Percentiles rank a stretch among this genome's conserved stretches.
Evolutionary conservation across 75 land plant species (phyloP).

Genomic region (Picea sitchensis): DNA sequence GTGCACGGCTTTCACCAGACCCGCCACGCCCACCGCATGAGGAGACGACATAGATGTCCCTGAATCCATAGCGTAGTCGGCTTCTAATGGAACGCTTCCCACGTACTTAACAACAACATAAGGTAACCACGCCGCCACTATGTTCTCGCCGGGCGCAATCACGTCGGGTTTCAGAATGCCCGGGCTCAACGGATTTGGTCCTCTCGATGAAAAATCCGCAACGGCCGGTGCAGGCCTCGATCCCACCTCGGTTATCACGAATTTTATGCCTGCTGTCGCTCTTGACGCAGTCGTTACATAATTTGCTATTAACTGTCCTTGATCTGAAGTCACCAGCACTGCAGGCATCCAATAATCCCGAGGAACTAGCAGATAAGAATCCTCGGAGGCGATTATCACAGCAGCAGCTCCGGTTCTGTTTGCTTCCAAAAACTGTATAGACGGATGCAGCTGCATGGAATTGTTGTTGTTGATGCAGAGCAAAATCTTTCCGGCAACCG

Average conservation of each 20-base stretch:
- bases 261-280: not conserved
- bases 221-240: too few relatives aligned
- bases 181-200: too few relatives aligned
- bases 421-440: not conserved
- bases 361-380: not conserved
- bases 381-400: not conserved
- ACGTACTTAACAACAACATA: constrained; percentile 15
- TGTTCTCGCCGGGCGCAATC: constrained; percentile 26
- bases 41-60: constrained; percentile 40
- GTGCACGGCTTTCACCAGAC: constrained; percentile 14
- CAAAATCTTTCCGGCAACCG: too few relatives aligned
- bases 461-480: not conserved
- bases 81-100: not conserved
- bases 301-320: too few relatives aligned
- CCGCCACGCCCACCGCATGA: constrained; percentile 28
- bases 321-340: not conserved
- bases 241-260: not conserved
- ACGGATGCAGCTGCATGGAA: not conserved
- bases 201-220: too few relatives aligned
- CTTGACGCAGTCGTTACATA: not conserved
- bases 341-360: not conserved
- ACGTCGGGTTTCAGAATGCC: too few relatives aligned
- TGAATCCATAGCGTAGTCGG: constrained; percentile 23
- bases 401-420: not conserved
- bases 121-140: constrained; percentile 27